Evolutionary conservation across 768 basidiomycete genomes (phyloP).

Genomic region (Phylloporus sp.): DNA sequence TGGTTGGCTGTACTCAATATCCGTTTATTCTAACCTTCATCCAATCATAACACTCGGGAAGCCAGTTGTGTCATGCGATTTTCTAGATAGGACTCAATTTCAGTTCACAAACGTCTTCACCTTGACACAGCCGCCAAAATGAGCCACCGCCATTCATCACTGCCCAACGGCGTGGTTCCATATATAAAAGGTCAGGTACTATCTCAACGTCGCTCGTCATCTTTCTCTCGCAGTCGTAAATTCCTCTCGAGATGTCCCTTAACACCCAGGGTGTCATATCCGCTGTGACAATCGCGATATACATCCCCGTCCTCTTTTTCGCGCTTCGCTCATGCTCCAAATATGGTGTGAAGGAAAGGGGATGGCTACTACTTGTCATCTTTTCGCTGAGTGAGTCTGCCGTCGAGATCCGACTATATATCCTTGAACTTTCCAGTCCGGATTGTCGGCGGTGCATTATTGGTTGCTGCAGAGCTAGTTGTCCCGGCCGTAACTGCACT

Average conservation of each 20-base stretch:
- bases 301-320: conserved; percentile 49
- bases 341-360: conserved; percentile 56
- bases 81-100: no score
- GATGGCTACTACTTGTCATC: conserved; percentile 63
- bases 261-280: conserved; percentile 48
- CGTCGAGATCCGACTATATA: not conserved
- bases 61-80: no score
- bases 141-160: no score
- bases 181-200: conserved; percentile 19
- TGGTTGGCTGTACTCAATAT: no score
- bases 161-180: conserved; percentile 10
- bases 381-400: conserved; percentile 50
- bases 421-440: conserved; percentile 39
- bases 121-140: conserved; percentile 14
- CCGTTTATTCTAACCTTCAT: no score
- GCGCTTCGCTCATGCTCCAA: conserved; percentile 43
- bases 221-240: not conserved
- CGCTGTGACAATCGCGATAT: conserved; percentile 55
- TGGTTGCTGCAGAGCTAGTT: conserved; percentile 49
- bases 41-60: no score
- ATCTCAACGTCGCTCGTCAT: not conserved
- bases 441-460: conserved; percentile 50
- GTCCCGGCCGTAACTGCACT: conserved; percentile 38
- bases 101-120: not conserved
- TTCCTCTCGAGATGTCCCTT: conserved; percentile 28